Percentiles rank a stretch among this genome's conserved stretches.
These are phyloP conservation scores for Cercospora nicotianae DNA, from an alignment of 2,329 filamentous ascomycete genomes.

Conservation along the genomic window DNA sequence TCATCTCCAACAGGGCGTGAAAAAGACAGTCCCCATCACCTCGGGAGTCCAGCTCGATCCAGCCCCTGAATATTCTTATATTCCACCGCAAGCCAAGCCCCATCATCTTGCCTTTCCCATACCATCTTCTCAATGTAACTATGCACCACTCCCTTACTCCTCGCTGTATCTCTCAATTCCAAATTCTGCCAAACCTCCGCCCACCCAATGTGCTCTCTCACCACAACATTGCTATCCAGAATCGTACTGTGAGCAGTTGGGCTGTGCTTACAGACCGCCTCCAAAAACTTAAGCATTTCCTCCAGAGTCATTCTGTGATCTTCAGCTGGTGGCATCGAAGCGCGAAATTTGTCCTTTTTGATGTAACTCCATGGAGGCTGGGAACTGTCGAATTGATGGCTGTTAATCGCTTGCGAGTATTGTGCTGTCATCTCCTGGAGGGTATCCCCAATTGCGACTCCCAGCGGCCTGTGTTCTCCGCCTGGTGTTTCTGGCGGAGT, in stretches of 20 bases:
- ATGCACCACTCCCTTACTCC: constrained; percentile 5
- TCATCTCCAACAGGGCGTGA: no score
- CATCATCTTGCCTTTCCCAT: constrained; percentile 10
- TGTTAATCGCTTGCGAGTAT: constrained; percentile 2
- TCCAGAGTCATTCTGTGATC: constrained; percentile 9
- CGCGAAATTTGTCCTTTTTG: not conserved
- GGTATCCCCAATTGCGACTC: not conserved
- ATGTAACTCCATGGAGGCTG: constrained; percentile 10
- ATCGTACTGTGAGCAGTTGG: constrained; percentile 8
- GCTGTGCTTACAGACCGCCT: not conserved
- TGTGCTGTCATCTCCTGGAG: constrained; percentile 12
- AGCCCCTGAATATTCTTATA: constrained; percentile 9
- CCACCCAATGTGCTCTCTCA: constrained; percentile 5
- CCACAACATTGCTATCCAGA: not conserved
- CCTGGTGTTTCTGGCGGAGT: constrained; percentile 8
- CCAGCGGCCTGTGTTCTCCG: not conserved
- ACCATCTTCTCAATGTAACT: constrained; percentile 11
- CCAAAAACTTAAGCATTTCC: constrained; percentile 4
- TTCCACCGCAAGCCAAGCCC: constrained; percentile 6
- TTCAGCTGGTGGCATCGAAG: constrained; percentile 7
- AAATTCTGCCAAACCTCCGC: constrained; percentile 14
- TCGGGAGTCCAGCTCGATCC: constrained; percentile 9
- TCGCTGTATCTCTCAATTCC: constrained; percentile 11
- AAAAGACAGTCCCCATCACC: not conserved
- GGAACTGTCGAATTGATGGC: constrained; percentile 1